A percentile compares a stretch with the other conserved stretches of the same genome.
Evolutionary conservation across 2,329 filamentous ascomycete genomes (phyloP).

Genomic region (Tetracladium maxilliforme): DNA sequence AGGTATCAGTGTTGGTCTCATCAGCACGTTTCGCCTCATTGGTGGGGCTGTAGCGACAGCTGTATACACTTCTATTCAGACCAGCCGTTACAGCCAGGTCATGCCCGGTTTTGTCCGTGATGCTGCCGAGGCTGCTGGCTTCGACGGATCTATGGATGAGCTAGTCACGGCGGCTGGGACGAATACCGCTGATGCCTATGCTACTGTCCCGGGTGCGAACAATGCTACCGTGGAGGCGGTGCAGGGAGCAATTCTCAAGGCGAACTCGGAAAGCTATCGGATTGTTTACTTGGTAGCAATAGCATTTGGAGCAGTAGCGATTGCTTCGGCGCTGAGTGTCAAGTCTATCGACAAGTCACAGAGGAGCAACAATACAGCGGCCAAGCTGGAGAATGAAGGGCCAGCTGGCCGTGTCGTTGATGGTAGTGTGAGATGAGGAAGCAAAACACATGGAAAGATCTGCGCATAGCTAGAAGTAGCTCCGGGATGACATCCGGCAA

Average conservation of each 20-base stretch:
- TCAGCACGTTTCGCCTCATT: conserved; percentile 19
- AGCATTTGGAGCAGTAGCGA: conserved; percentile 17
- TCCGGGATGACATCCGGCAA: no score
- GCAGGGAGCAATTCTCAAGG: conserved; percentile 13
- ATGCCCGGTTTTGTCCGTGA: no score
- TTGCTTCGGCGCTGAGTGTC: conserved; percentile 13
- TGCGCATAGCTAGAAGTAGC: no score
- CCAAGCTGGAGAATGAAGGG: conserved; percentile 13
- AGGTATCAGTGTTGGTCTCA: conserved; percentile 20
- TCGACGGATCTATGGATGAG: no score
- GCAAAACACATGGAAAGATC: no score
- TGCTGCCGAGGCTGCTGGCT: conserved; percentile 8
- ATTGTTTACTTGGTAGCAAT: conserved; percentile 20
- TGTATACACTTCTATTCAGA: conserved; percentile 20
- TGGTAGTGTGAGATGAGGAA: no score
- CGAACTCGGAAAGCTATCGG: conserved; percentile 18
- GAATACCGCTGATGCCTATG: conserved; percentile 15
- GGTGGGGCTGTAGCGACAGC: conserved; percentile 20
- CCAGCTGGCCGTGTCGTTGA: no score
- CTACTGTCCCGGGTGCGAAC: conserved; percentile 14
- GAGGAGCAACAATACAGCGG: conserved; percentile 14
- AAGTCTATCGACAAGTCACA: conserved; percentile 14
- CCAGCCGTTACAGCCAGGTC: conserved; percentile 13
- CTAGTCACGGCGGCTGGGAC: conserved; percentile 8
- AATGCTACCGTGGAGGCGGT: conserved; percentile 11